Base-by-base conservation (phyloP, 371 early-diverging fungal species). In the Dichotomocladium elegans region DNA sequence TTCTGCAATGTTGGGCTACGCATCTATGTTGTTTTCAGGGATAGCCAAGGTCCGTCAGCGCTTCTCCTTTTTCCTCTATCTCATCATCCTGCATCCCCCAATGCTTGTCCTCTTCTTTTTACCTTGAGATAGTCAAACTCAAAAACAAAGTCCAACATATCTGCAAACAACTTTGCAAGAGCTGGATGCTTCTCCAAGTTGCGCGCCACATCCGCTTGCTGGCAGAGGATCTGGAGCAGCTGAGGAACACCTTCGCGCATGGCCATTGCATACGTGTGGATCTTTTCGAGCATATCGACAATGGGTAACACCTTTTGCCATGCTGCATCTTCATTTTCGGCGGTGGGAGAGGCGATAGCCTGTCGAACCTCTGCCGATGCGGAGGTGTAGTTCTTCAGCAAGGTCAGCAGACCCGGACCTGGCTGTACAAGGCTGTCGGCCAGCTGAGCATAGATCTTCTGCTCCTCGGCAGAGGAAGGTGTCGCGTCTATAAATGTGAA, bases 111-210 rank as follows among this genome's bases (percentile, higher is more conserved):
- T n/a, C n/a, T n/a, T n/a, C n/a, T n/a, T n/a, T n/a, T 37, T 76
- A 88, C 90, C 84, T 96, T 95, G 21, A 93, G 66, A 57, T 90
- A 85, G 62, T 95, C 97, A 73, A 95, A 96, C 41, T 87, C 87
- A 64, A 93, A 89, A 29, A 87, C 87, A 68, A 93, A 94, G 62
- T 90, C 85, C 35, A 97, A 79, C 29, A 94, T 72, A 43, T 92
- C 86, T 15, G 90, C 93, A 57, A 94, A 72, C 41, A 85, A 74
- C 54, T 83, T 85, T 15, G 93, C 87, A 29, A 90, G 75, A 11
- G 90, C 90, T 60, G 85, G 93, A 61, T 89, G 80, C 35, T 70
- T 65, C 64, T 91, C 90, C 26, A 93, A 64, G 60, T 84, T 84
- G 34, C 75, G 71, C 37, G 68, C 63, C 45, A 86, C 85, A 44